phyloP scores from a whole-genome alignment of 2,329 filamentous ascomycete genomes.

The Verticillium albo-atrum region DNA sequence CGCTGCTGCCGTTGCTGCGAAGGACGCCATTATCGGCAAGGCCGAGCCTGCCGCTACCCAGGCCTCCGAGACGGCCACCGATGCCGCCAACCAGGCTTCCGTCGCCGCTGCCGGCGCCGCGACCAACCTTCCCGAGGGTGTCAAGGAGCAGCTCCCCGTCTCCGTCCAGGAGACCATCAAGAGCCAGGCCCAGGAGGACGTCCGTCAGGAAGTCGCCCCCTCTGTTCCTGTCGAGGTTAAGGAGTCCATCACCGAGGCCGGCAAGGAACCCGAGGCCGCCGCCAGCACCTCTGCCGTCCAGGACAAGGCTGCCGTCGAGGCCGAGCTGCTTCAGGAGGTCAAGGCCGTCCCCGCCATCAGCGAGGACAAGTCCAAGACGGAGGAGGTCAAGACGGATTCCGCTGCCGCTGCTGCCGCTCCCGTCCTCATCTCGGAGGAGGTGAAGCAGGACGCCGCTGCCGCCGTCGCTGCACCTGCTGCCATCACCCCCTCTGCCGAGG shows the following conservation, averaged over 20 bases:
- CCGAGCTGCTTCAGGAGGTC: conserved; percentile 66
- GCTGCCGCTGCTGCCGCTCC: background rate
- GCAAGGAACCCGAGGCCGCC: conserved; percentile 65
- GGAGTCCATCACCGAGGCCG: conserved; percentile 53
- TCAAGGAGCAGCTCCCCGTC: conserved; percentile 47
- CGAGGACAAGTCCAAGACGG: conserved; percentile 18
- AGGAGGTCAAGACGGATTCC: conserved; percentile 11
- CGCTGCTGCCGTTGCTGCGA: conserved; percentile 25
- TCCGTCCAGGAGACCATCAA: conserved; percentile 45
- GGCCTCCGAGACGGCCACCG: conserved; percentile 30
- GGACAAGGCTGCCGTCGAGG: conserved; percentile 72
- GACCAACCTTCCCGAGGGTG: conserved; percentile 47
- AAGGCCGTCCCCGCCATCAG: conserved; percentile 32
- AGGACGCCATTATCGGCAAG: conserved; percentile 17
- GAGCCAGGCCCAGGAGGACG: conserved; percentile 35
- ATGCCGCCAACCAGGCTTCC: conserved; percentile 30
- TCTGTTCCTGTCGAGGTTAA: conserved; percentile 53
- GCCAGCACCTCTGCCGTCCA: conserved; percentile 62
- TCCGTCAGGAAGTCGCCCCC: conserved; percentile 39
- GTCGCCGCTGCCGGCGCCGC: conserved; percentile 31
- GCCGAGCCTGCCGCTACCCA: conserved; percentile 20
- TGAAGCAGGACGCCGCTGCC: conserved; percentile 11
- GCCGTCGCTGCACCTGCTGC: background rate
- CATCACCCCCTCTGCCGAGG: background rate
- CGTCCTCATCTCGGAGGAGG: conserved; percentile 4